phyloP scores from a whole-genome alignment of 2,329 filamentous ascomycete genomes.

The Colletotrichum costaricense region DNA sequence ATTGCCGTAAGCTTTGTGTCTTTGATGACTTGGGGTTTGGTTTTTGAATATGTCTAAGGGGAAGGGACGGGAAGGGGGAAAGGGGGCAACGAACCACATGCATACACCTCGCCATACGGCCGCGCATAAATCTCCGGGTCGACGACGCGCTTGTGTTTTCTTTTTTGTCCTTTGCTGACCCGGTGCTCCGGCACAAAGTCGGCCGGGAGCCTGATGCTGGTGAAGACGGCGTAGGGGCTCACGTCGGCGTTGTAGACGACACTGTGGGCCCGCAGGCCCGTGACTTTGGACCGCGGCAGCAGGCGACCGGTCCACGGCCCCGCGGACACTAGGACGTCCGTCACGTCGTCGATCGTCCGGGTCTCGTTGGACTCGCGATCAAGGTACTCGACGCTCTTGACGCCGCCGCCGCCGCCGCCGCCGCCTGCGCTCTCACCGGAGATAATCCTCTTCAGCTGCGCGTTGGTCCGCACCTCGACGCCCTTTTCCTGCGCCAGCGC shows the following conservation, averaged over 20 bases:
- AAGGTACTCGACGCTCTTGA: constrained; percentile 71
- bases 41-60: too few relatives aligned
- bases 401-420: constrained; percentile 53
- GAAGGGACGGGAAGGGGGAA: constrained; percentile 12
- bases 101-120: constrained; percentile 90
- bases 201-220: constrained; percentile 79
- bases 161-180: constrained; percentile 58
- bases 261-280: constrained; percentile 71
- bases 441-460: constrained; percentile 75
- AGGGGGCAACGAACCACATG: constrained; percentile 72
- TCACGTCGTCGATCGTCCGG: constrained; percentile 55
- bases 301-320: constrained; percentile 73
- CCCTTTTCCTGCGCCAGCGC: constrained; percentile 78
- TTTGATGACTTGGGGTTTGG: too few relatives aligned
- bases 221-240: constrained; percentile 84
- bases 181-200: constrained; percentile 69
- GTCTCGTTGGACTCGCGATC: constrained; percentile 56
- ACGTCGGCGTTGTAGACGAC: constrained; percentile 74
- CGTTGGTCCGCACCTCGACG: constrained; percentile 73
- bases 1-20: background rate
- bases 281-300: constrained; percentile 67
- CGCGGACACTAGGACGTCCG: constrained; percentile 66
- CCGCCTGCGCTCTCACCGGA: constrained; percentile 48
- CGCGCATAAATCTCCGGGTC: constrained; percentile 95
- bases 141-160: constrained; percentile 70